Evolutionary conservation across 2,329 filamentous ascomycete genomes (phyloP), one percentile per base, ranked within the genome.

Genomic region (Ophiostoma perfectum): DNA sequence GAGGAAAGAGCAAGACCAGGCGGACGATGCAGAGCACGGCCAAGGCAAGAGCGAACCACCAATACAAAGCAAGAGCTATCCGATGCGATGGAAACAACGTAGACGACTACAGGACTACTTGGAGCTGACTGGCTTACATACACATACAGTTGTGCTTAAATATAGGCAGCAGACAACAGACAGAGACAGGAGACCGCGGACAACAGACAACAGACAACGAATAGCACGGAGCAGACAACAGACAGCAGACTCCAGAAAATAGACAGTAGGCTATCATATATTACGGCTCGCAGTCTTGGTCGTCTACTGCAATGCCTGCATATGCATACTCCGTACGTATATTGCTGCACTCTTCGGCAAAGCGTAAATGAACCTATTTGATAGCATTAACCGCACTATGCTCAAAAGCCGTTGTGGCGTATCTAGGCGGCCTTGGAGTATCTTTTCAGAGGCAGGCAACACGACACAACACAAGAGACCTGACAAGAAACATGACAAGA

Each of bases 311-410:
- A 41, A 41, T 14, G 38, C 58, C 58, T 39, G 38, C 58, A 63
- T n/a, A 63, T 41, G 58, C 38, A 62, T 62, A n/a, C 14, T 27
- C 27, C 27, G 38, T 41, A n/a, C 41, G 27, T 16, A 62, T 62
- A 62, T 62, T 62, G 38, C 58, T 42, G 58, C 58, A 62, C 58
- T 41, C 58, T 62, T 62, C 58, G 58, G 58, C 16, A 39, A 62
- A 62, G 36, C 58, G 58, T 38, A 36, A 39, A 60, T 60, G 49
- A 60, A 16, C 7, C 7, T 44, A 44, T 49, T 49, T 60, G 27
- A 52, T 60, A 6, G 11, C 27, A 38, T 5, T 55, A 12, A 38
- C 14, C 5, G 27, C 27, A 18, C 55, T 38, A 36, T 27, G 49
- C 27, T 36, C 9, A 60, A 18, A 14, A 60, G 55, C 55, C 27